Conservation (phyloP, 2,329 filamentous ascomycete genomes). For the Venturia carpophila region DNA sequence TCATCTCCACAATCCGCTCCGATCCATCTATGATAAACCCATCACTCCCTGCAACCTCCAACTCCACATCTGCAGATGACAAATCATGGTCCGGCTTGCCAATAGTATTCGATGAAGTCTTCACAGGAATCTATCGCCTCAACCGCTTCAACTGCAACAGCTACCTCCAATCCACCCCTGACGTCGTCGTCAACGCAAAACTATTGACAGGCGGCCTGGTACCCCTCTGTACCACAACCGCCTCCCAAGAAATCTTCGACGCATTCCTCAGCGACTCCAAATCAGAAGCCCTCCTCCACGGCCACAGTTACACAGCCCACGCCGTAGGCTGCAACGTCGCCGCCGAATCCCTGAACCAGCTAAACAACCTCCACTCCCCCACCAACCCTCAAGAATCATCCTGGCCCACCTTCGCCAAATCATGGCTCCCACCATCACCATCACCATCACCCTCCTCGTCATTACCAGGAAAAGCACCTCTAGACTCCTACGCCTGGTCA, state of each 20-base stretch:
- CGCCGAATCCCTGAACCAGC: constrained; percentile 43
- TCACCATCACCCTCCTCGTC: neutral
- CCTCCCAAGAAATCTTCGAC: constrained; percentile 64
- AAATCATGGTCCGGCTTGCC: constrained; percentile 64
- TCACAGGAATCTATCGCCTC: constrained; percentile 76
- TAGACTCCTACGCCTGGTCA: constrained; percentile 48
- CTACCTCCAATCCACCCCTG: constrained; percentile 60
- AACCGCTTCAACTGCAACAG: constrained; percentile 63
- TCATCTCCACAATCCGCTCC: constrained; percentile 59
- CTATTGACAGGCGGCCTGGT: constrained; percentile 73
- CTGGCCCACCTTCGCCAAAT: constrained; percentile 50
- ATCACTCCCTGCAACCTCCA: constrained; percentile 19
- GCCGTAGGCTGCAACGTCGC: constrained; percentile 74
- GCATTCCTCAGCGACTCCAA: constrained; percentile 66
- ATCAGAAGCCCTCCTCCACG: constrained; percentile 70
- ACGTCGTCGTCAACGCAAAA: constrained; percentile 77
- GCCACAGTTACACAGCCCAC: constrained; percentile 82
- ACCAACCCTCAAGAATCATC: constrained; percentile 39
- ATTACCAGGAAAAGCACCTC: neutral
- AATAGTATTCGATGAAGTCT: constrained; percentile 78
- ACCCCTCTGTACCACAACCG: constrained; percentile 67
- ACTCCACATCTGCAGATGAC: constrained; percentile 16
- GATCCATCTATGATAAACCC: constrained; percentile 49
- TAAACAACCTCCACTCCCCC: neutral
- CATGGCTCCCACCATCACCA: constrained; percentile 37